A percentile compares a stretch with the other conserved stretches of the same genome.
Evolutionary conservation across 1,139 yeast genomes (phyloP).

Genomic region (Pichia sp.): DNA sequence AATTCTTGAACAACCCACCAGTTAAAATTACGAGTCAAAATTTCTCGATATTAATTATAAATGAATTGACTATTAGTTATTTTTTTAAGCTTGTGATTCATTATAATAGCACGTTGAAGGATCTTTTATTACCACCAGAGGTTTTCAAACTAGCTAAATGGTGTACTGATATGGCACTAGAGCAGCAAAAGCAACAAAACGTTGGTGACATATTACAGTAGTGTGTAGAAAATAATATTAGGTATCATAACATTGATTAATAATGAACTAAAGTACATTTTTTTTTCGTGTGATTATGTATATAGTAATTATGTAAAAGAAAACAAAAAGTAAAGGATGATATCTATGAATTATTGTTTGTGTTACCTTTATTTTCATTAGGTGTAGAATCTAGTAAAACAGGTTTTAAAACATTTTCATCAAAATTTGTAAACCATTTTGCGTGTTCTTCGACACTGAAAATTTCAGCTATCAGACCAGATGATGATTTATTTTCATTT

Average conservation of each 20-base stretch:
- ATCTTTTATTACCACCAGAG: conserved; percentile 51
- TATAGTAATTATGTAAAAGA: not conserved
- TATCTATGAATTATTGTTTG: not conserved
- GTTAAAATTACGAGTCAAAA: conserved; percentile 29
- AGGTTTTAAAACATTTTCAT: conserved; percentile 93
- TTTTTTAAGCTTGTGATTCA: conserved; percentile 57
- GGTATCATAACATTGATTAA: too few relatives aligned
- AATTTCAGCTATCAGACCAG: conserved; percentile 20
- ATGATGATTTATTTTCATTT: not conserved
- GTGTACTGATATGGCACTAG: conserved; percentile 62
- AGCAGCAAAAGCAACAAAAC: conserved; percentile 33
- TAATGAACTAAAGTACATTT: not conserved
- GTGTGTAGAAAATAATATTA: not conserved
- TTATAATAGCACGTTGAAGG: conserved; percentile 56
- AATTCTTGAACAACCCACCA: conserved; percentile 34
- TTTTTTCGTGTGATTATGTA: not conserved
- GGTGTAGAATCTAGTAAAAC: conserved; percentile 63
- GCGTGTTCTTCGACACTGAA: conserved; percentile 69
- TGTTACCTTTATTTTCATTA: not conserved
- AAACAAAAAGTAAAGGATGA: not conserved
- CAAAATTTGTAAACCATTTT: conserved; percentile 89
- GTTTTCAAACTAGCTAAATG: conserved; percentile 64
- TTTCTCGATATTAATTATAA: conserved; percentile 42
- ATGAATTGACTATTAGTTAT: conserved; percentile 55
- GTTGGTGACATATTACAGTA: not conserved